These are phyloP conservation scores for Spatholobus suberectus DNA, from an alignment of 306 rosid species.

Conservation along the genomic window DNA sequence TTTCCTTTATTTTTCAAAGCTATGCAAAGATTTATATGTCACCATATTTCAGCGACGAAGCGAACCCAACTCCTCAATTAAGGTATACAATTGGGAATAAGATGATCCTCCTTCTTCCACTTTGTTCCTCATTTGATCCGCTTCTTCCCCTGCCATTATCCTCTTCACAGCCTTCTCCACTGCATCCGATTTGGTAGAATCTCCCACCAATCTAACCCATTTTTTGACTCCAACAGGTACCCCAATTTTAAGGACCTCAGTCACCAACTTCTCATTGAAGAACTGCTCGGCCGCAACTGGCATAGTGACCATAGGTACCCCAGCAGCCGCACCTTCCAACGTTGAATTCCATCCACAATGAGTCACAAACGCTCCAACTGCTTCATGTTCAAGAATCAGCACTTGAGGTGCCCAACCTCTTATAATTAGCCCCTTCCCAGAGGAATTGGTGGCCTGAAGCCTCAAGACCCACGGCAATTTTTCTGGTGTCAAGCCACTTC, in stretches of 20 bases:
- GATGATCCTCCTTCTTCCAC: constrained; percentile 53
- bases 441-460: constrained; percentile 54
- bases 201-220: background rate
- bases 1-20: no score
- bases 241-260: constrained; percentile 35
- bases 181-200: background rate
- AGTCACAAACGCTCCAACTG: constrained; percentile 51
- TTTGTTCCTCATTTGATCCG: constrained; percentile 37
- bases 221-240: constrained; percentile 39
- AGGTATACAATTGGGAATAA: constrained; percentile 12
- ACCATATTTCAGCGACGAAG: background rate
- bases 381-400: constrained; percentile 48
- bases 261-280: constrained; percentile 54
- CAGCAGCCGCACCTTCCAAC: constrained; percentile 48
- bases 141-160: constrained; percentile 44
- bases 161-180: constrained; percentile 38
- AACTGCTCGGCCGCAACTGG: constrained; percentile 45
- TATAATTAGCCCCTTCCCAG: constrained; percentile 59
- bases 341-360: constrained; percentile 66
- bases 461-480: constrained; percentile 65
- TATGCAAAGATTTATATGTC: no score
- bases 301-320: constrained; percentile 61
- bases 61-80: constrained; percentile 43
- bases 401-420: constrained; percentile 62
- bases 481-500: constrained; percentile 48